These are phyloP conservation scores for Phytophthora cryptogea DNA, from an alignment of 352 stramenopile genomes.

Conservation along the genomic window DNA sequence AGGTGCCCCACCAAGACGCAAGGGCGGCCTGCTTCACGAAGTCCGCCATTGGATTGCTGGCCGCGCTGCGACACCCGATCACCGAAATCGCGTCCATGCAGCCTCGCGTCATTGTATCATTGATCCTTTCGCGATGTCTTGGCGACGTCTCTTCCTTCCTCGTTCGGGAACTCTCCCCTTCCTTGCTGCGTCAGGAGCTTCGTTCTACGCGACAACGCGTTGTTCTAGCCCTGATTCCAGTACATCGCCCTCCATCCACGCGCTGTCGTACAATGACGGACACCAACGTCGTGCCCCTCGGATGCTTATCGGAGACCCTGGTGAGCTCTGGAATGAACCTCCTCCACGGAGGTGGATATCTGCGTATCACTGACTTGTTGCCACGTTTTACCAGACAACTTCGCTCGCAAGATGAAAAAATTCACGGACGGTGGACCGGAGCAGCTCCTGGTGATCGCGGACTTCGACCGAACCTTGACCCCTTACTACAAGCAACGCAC, in stretches of 20 bases:
- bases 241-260: slow-evolving; percentile 10
- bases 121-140: slow-evolving; percentile 12
- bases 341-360: not conserved
- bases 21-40: too few species aligned
- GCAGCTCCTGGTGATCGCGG: slow-evolving; percentile 68
- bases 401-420: slow-evolving; percentile 75
- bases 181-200: slow-evolving; percentile 10
- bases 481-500: slow-evolving; percentile 39
- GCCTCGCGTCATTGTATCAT: not conserved
- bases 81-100: slow-evolving; percentile 4
- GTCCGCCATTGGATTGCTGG: too few species aligned
- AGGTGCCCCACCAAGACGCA: too few species aligned
- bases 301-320: slow-evolving; percentile 29
- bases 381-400: slow-evolving; percentile 45
- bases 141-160: slow-evolving; percentile 7
- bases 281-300: slow-evolving; percentile 22
- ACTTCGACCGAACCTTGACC: slow-evolving; percentile 81
- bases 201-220: slow-evolving; percentile 7
- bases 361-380: not conserved
- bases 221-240: slow-evolving; percentile 1
- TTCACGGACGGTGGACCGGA: slow-evolving; percentile 62
- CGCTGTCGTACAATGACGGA: slow-evolving; percentile 23
- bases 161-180: not conserved
- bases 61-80: not conserved
- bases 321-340: not conserved